Conservation (phyloP, 2,329 filamentous ascomycete species). For the Metarhizium album region DNA sequence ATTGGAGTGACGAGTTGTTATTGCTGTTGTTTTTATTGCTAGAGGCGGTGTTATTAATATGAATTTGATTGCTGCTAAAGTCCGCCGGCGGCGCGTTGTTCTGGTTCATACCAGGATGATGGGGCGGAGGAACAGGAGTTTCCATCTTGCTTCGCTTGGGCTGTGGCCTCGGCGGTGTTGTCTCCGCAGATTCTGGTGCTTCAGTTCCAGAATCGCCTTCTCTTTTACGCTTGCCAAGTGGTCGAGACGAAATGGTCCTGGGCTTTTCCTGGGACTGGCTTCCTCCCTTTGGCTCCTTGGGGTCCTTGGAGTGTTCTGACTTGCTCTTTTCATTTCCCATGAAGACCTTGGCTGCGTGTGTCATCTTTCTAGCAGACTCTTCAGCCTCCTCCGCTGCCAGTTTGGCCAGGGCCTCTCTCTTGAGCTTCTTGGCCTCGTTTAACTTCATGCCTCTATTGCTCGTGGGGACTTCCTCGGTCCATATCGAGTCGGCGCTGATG, state of each 20-base stretch:
- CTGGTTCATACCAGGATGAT: conserved; percentile 21
- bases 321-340: conserved; percentile 17
- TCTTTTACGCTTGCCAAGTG: conserved; percentile 34
- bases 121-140: conserved; percentile 41
- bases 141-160: conserved; percentile 45
- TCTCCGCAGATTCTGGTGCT: conserved; percentile 17
- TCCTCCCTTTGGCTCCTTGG: conserved; percentile 1
- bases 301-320: neutral
- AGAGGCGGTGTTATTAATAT: conserved; percentile 10
- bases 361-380: conserved; percentile 43
- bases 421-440: conserved; percentile 67
- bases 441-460: conserved; percentile 68
- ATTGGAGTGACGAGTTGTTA: neutral
- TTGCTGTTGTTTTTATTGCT: conserved; percentile 10
- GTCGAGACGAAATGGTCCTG: conserved; percentile 20
- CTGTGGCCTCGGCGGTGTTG: conserved; percentile 25
- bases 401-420: conserved; percentile 53
- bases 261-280: conserved; percentile 16
- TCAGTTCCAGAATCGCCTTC: conserved; percentile 21
- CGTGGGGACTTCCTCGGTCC: conserved; percentile 50
- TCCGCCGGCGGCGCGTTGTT: conserved; percentile 18
- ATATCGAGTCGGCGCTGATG: conserved; percentile 45
- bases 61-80: conserved; percentile 10
- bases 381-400: conserved; percentile 52
- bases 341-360: conserved; percentile 34